Conservation (phyloP, 2,329 filamentous ascomycete genomes). For the Cladophialophora bantiana region DNA sequence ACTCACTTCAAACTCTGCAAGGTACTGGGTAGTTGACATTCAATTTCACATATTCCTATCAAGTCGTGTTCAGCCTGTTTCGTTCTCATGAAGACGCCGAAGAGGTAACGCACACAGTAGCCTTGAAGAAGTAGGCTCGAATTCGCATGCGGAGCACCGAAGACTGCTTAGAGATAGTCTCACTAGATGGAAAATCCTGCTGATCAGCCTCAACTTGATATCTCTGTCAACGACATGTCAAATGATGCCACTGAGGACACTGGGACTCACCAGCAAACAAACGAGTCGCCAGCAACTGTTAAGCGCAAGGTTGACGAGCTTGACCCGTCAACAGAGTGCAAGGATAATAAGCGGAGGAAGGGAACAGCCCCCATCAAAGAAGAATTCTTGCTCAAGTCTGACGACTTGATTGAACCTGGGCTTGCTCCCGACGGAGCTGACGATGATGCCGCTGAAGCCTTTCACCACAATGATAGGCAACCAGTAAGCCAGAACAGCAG, state of each 20-base stretch:
- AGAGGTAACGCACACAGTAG: background rate
- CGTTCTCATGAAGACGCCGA: background rate
- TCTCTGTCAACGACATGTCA: slow-evolving; percentile 9
- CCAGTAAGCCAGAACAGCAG: slow-evolving; percentile 47
- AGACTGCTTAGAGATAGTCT: background rate
- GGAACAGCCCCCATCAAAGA: slow-evolving; percentile 75
- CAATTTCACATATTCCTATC: background rate
- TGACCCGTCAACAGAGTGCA: slow-evolving; percentile 40
- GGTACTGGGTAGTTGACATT: background rate
- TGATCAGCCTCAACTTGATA: slow-evolving; percentile 8
- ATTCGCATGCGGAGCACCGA: background rate
- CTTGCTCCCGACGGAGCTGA: slow-evolving; percentile 51
- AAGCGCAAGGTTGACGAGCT: slow-evolving; percentile 63
- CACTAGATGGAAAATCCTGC: slow-evolving; percentile 20
- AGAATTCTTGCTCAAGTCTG: slow-evolving; percentile 62
- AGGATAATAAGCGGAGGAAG: slow-evolving; percentile 51
- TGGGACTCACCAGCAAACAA: background rate
- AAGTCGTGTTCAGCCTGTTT: background rate
- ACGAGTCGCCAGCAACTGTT: slow-evolving; percentile 53
- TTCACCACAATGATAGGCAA: slow-evolving; percentile 53
- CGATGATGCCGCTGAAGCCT: slow-evolving; percentile 67
- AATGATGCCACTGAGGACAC: background rate
- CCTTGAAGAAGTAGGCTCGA: background rate
- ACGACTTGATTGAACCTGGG: slow-evolving; percentile 39
- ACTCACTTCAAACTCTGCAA: slow-evolving; percentile 10